Base-by-base conservation (phyloP, 331 rosid species). In the Cydonia oblonga region DNA sequence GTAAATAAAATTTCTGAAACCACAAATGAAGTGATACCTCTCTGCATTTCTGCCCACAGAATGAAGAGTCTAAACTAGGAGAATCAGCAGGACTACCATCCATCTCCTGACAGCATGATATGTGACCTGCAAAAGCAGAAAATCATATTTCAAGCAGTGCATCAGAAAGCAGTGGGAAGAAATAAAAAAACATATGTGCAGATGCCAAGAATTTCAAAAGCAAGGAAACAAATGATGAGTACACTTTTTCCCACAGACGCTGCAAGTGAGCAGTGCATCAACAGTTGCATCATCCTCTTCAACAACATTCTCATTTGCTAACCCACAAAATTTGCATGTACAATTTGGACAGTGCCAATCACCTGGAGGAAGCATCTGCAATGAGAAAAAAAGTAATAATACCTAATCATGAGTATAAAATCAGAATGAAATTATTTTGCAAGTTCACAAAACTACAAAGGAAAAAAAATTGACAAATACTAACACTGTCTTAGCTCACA, bases 311-410 rank as follows among this genome's bases (percentile, higher is more conserved):
- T 59, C 84, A 72, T 72, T 69, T 65, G 89, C 96, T 42, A 78
- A 22, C 76, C 91, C 96, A 85, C 98, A 95, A 81, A 82, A 84
- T 80, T 88, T 91, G 83, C 98, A 95, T 18, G 89, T 88, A 84
- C 98, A 95, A 66, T 95, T 95, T 77, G 99, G 96, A 80, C 99
- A 95, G 78, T 84, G 93, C 99, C 99, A 95, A 68, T 95, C 97
- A 69, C 96, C 99, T 4, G 89, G 86, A 35, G 97, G 97, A 83
- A 84, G 97, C 85, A 84, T 91, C 99, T 95, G 90, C 64, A 56
- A 51, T 78, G 66, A 82, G 42, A 83, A 81, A 29, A 74, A 22
- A 74, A 44, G 63, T 64, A 73, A n/a, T 52, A 78, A 32, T 68
- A 54, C 33, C 73, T 73, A 66, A 56, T n/a, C 25, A 53, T 74